These are phyloP conservation scores for Tolypocladium sp. DNA, from an alignment of 2,329 filamentous ascomycete genomes.

Conservation along the genomic window DNA sequence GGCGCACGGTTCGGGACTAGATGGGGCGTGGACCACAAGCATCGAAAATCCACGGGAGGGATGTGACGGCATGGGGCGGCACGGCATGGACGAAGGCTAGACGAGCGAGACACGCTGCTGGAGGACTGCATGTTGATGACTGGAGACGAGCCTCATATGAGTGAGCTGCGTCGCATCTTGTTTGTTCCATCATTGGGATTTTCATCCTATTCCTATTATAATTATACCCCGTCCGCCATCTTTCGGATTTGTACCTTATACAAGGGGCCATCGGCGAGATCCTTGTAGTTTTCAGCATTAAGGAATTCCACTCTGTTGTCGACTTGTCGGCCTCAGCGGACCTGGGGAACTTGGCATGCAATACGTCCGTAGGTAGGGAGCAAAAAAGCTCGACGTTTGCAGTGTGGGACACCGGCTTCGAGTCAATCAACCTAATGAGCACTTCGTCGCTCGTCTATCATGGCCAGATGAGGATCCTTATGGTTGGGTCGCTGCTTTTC, in stretches of 20 bases:
- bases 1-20: slow-evolving; percentile 6
- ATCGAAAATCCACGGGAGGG: background rate
- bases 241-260: background rate
- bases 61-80: background rate
- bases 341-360: background rate
- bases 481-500: background rate
- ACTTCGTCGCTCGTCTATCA: background rate
- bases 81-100: background rate
- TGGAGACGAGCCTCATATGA: background rate
- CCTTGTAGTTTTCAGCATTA: background rate
- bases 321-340: background rate
- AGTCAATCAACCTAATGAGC: background rate
- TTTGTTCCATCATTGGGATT: background rate
- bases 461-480: background rate
- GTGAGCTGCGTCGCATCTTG: background rate
- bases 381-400: background rate
- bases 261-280: background rate
- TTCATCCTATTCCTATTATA: background rate
- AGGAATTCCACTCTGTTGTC: background rate
- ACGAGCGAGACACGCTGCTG: background rate
- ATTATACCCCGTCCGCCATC: background rate
- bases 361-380: background rate
- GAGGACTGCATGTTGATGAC: background rate
- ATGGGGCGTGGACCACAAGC: background rate
- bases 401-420: background rate